Evolutionary conservation across 108 stramenopile species (phyloP).

Genomic region (Phaeodactylum tricornutum): DNA sequence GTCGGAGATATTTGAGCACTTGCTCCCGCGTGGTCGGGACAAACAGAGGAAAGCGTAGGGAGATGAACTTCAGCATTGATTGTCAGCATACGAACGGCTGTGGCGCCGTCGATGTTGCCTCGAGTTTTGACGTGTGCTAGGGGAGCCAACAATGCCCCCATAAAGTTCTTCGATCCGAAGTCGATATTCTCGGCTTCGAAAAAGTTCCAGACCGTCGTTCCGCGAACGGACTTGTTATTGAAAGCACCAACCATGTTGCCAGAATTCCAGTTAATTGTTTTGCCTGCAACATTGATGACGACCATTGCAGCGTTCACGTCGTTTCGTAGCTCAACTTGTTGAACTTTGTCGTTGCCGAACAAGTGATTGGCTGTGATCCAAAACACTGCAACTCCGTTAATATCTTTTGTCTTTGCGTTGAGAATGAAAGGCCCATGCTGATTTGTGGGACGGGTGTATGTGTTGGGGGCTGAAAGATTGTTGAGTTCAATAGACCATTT

Average conservation of each 20-base stretch:
- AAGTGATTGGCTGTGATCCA: not conserved
- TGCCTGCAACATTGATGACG: not conserved
- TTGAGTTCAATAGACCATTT: no score
- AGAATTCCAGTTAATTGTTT: not conserved
- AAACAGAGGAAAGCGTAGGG: no score
- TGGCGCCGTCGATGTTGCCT: not conserved
- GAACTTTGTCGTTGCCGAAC: not conserved
- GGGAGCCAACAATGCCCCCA: not conserved
- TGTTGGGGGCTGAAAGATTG: no score
- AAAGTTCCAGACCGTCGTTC: not conserved
- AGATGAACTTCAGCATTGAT: slow-evolving; percentile 3
- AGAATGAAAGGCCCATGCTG: not conserved
- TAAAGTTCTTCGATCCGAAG: slow-evolving; percentile 2
- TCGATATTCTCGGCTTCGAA: not conserved
- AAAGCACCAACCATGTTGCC: not conserved
- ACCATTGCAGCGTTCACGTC: not conserved
- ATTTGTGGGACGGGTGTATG: no score
- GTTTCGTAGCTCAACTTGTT: not conserved
- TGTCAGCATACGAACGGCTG: not conserved
- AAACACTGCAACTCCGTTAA: not conserved
- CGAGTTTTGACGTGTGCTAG: not conserved
- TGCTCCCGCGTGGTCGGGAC: no score
- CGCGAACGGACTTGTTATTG: not conserved
- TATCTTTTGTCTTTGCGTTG: not conserved
- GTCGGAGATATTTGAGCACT: no score